Percentiles rank a stretch among this genome's conserved stretches.
Evolutionary conservation across 129 eudicot genomes (phyloP).

Genomic region (Centaurea solstitialis): DNA sequence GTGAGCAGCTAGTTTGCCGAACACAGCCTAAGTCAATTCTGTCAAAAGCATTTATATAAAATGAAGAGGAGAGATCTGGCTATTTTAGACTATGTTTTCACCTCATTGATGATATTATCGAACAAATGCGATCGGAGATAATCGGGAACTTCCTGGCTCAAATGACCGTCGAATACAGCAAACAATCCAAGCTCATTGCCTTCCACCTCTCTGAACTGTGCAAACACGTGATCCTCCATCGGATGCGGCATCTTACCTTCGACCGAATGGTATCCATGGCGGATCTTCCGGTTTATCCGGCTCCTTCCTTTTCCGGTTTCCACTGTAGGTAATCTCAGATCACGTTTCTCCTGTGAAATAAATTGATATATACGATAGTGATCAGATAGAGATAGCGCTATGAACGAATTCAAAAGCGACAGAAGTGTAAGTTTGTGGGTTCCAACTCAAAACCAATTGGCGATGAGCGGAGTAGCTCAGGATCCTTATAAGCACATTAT

Average conservation of each 20-base stretch:
- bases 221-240: constrained; percentile 84
- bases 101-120: constrained; percentile 77
- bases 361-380: not conserved
- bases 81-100: constrained; percentile 21
- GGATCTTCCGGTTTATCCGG: constrained; percentile 50
- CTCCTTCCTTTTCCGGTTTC: constrained; percentile 76
- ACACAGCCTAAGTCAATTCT: no score
- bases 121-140: constrained; percentile 71
- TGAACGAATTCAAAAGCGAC: not conserved
- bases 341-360: constrained; percentile 62
- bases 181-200: constrained; percentile 87
- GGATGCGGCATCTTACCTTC: constrained; percentile 77
- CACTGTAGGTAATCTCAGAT: constrained; percentile 36
- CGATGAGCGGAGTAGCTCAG: no score
- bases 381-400: not conserved
- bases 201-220: constrained; percentile 73
- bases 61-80: no score
- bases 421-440: no score
- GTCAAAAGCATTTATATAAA: no score
- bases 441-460: no score
- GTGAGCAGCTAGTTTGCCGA: no score
- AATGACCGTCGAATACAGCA: constrained; percentile 85
- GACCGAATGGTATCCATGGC: constrained; percentile 74
- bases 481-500: no score
- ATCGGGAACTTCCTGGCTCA: constrained; percentile 74